Evolutionary conservation across 2,329 filamentous ascomycete genomes (phyloP).

Genomic region (Colletotrichum nymphaeae): DNA sequence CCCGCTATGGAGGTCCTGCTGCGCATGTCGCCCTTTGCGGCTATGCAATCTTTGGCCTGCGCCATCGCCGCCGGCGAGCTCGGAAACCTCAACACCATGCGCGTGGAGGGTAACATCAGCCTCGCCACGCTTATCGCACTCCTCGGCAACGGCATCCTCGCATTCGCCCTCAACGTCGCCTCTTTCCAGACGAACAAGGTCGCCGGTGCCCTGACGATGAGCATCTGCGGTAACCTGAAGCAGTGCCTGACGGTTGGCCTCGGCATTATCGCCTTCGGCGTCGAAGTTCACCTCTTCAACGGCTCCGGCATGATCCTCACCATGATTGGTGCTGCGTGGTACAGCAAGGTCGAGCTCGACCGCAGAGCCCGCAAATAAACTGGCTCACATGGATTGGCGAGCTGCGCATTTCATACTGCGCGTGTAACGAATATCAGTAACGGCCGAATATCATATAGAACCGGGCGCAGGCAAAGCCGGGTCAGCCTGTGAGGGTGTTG

Average conservation of each 20-base stretch:
- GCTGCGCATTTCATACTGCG: slow-evolving; percentile 5
- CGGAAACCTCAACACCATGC: slow-evolving; percentile 50
- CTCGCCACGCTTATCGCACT: slow-evolving; percentile 53
- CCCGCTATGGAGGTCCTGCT: slow-evolving; percentile 70
- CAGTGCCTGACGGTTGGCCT: slow-evolving; percentile 67
- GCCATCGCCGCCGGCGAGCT: slow-evolving; percentile 65
- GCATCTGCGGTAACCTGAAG: slow-evolving; percentile 69
- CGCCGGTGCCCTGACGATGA: slow-evolving; percentile 69
- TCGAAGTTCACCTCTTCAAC: slow-evolving; percentile 62
- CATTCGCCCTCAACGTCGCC: slow-evolving; percentile 66
- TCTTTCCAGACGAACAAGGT: slow-evolving; percentile 70
- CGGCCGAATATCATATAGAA: slow-evolving; percentile 30
- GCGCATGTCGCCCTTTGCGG: slow-evolving; percentile 71
- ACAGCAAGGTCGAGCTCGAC: slow-evolving; percentile 67
- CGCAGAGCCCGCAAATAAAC: slow-evolving; percentile 49
- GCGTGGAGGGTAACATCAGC: slow-evolving; percentile 49
- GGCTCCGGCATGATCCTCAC: slow-evolving; percentile 67
- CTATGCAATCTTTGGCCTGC: slow-evolving; percentile 64
- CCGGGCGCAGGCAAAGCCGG: slow-evolving; percentile 19
- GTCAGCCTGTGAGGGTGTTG: not conserved
- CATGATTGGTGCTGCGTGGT: slow-evolving; percentile 66
- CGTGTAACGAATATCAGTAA: slow-evolving; percentile 34
- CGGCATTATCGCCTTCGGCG: slow-evolving; percentile 64
- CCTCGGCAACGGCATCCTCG: slow-evolving; percentile 63
- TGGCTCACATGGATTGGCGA: not conserved